phyloP scores from a whole-genome alignment of 352 stramenopile species.

The Pythium aristosporum region DNA sequence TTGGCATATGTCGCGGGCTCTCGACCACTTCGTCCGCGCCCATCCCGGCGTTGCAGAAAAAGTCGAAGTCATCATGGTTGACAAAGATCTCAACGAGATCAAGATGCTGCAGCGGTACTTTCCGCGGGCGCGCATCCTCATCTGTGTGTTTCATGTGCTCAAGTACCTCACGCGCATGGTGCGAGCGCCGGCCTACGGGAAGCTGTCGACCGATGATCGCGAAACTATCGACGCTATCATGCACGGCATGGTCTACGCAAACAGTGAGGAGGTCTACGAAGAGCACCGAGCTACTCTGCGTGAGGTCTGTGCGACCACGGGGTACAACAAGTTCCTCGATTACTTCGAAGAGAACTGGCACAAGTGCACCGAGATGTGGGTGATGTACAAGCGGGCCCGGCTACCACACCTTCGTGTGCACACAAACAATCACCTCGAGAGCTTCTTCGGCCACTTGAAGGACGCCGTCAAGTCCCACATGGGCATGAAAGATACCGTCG shows the following conservation, averaged over 20 bases:
- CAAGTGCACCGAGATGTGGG: slow-evolving; percentile 29
- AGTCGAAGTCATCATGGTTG: slow-evolving; percentile 26
- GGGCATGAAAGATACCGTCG: background rate
- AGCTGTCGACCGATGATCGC: slow-evolving; percentile 10
- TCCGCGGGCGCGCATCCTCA: slow-evolving; percentile 16
- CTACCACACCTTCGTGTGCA: slow-evolving; percentile 25
- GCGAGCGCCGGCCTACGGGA: slow-evolving; percentile 20
- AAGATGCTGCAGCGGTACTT: slow-evolving; percentile 19
- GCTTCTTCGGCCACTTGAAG: slow-evolving; percentile 3
- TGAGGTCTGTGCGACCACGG: background rate
- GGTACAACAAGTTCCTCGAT: slow-evolving; percentile 1
- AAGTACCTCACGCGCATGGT: slow-evolving; percentile 21
- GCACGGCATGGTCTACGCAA: slow-evolving; percentile 13
- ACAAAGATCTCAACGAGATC: slow-evolving; percentile 37
- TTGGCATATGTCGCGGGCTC: slow-evolving; percentile 21
- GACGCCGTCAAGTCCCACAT: background rate
- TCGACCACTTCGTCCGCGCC: slow-evolving; percentile 25
- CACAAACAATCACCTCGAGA: slow-evolving; percentile 12
- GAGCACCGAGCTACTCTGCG: background rate
- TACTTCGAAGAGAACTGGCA: slow-evolving; percentile 33
- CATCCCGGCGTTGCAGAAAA: slow-evolving; percentile 12
- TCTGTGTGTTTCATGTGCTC: slow-evolving; percentile 31
- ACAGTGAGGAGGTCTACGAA: slow-evolving; percentile 6
- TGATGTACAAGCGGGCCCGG: slow-evolving; percentile 11
- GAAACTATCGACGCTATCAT: slow-evolving; percentile 8